Evolutionary conservation across 2,329 filamentous ascomycete genomes (phyloP).

Genomic region (Aureobasidium mangrovei): DNA sequence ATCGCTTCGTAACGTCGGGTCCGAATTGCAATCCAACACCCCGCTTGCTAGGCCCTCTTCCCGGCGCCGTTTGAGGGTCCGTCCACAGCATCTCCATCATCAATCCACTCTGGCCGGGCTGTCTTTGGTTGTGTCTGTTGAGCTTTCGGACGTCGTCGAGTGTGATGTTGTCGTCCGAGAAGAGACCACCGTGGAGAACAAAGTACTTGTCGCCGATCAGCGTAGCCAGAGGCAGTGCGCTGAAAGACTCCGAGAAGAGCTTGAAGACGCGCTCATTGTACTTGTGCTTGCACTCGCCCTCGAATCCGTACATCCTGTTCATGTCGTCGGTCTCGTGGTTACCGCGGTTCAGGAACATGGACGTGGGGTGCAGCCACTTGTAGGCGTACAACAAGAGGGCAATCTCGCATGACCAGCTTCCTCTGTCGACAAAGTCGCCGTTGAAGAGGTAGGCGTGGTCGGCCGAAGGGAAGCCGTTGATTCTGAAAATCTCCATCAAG

Average conservation of each 20-base stretch:
- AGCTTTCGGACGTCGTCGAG: conserved; percentile 91
- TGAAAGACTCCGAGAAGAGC: conserved; percentile 96
- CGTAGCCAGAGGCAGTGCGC: conserved; percentile 82
- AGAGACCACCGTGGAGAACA: conserved; percentile 86
- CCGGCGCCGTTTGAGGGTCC: conserved; percentile 77
- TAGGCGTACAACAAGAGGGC: conserved; percentile 88
- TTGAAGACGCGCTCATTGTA: conserved; percentile 96
- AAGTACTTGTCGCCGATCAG: conserved; percentile 86
- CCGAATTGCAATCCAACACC: conserved; percentile 96
- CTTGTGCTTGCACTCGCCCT: conserved; percentile 96
- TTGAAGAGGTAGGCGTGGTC: conserved; percentile 96
- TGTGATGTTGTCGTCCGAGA: conserved; percentile 88
- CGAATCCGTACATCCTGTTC: conserved; percentile 97
- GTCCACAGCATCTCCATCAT: conserved; percentile 99
- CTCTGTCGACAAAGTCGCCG: conserved; percentile 95
- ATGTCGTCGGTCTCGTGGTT: conserved; percentile 99
- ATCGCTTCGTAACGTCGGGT: conserved; percentile 88
- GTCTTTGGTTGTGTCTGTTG: conserved; percentile 79
- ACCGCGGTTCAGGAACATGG: conserved; percentile 91
- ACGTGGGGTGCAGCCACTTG: conserved; percentile 80
- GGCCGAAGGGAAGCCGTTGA: conserved; percentile 76
- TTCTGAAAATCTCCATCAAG: conserved; percentile 86
- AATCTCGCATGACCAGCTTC: conserved; percentile 97
- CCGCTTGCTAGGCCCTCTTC: conserved; percentile 88
- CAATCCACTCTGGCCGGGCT: conserved; percentile 83